phyloP scores from a whole-genome alignment of 1,284 basidiomycete genomes.

The Dichomitus squalens region DNA sequence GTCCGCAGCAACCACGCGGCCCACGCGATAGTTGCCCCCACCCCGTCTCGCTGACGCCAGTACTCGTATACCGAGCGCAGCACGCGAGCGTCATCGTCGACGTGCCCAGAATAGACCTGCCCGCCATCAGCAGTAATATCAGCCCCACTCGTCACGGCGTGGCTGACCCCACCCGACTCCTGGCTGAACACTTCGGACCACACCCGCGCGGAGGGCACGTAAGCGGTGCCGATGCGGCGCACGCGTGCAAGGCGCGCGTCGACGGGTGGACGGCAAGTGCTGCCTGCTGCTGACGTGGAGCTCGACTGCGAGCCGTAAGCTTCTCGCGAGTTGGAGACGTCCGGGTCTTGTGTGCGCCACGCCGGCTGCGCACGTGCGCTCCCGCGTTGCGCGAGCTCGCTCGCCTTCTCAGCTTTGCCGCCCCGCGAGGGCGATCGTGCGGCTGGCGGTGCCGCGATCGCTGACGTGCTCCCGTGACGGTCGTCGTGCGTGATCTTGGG shows the following conservation, averaged over 20 bases:
- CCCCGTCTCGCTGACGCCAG: slow-evolving; percentile 44
- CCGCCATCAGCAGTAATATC: neutral
- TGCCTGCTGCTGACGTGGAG: neutral
- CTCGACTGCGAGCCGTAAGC: neutral
- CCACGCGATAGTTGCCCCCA: slow-evolving; percentile 46
- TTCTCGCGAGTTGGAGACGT: neutral
- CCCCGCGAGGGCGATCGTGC: neutral
- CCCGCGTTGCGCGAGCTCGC: no score
- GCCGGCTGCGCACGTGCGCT: neutral
- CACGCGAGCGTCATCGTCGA: slow-evolving; percentile 31
- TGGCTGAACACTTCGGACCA: slow-evolving; percentile 46
- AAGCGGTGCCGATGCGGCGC: slow-evolving; percentile 43
- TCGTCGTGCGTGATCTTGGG: neutral
- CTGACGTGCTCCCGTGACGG: neutral
- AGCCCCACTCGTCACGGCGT: neutral
- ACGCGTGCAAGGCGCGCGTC: slow-evolving; percentile 37
- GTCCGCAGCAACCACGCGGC: slow-evolving; percentile 46
- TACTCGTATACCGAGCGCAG: slow-evolving; percentile 42
- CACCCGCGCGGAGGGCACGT: slow-evolving; percentile 45
- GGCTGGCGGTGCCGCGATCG: neutral
- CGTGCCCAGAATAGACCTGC: slow-evolving; percentile 11
- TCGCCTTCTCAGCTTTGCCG: no score
- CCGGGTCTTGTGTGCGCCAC: neutral
- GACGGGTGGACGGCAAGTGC: neutral
- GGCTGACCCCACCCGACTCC: slow-evolving; percentile 23